Conservation (phyloP, 352 stramenopile species). For the Phytophthora tubulina region DNA sequence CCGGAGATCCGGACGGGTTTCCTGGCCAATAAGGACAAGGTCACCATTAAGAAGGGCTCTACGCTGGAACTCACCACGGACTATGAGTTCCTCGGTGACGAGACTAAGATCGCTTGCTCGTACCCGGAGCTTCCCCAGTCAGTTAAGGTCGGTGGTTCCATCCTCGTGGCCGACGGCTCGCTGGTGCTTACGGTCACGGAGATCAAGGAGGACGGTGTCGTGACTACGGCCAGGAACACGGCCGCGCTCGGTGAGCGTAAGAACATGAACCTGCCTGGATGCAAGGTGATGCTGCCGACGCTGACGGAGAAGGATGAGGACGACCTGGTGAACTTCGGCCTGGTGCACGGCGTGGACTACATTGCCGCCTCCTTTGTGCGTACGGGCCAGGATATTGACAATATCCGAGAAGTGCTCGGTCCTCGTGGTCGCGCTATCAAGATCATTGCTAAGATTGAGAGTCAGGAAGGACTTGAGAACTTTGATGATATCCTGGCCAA, state of each 20-base stretch:
- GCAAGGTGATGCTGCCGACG: slow-evolving; percentile 91
- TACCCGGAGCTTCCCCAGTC: slow-evolving; percentile 95
- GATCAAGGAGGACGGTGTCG: slow-evolving; percentile 82
- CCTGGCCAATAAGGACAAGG: slow-evolving; percentile 50
- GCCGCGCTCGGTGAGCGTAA: slow-evolving; percentile 92
- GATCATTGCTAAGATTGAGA: slow-evolving; percentile 99
- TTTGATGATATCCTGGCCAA: slow-evolving; percentile 97
- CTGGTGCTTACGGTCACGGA: slow-evolving; percentile 93
- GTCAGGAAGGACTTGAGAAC: slow-evolving; percentile 96
- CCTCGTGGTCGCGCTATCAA: slow-evolving; percentile 90
- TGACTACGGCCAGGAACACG: slow-evolving; percentile 78
- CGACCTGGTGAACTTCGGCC: slow-evolving; percentile 95
- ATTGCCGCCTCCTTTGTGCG: slow-evolving; percentile 99
- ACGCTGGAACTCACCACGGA: slow-evolving; percentile 72
- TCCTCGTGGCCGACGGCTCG: slow-evolving; percentile 96
- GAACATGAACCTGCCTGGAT: slow-evolving; percentile 97
- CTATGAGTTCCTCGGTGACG: slow-evolving; percentile 47
- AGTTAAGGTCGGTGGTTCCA: slow-evolving; percentile 91
- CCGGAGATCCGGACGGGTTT: slow-evolving; percentile 97
- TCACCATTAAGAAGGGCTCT: slow-evolving; percentile 69
- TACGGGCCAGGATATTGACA: slow-evolving; percentile 95
- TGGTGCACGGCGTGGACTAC: slow-evolving; percentile 97
- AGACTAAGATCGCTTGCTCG: slow-evolving; percentile 76
- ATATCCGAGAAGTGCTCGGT: slow-evolving; percentile 94
- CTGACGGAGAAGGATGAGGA: slow-evolving; percentile 95